These are phyloP conservation scores for Jackrogersella multiformis DNA, from an alignment of 495 filamentous ascomycete genomes.

Conservation along the genomic window DNA sequence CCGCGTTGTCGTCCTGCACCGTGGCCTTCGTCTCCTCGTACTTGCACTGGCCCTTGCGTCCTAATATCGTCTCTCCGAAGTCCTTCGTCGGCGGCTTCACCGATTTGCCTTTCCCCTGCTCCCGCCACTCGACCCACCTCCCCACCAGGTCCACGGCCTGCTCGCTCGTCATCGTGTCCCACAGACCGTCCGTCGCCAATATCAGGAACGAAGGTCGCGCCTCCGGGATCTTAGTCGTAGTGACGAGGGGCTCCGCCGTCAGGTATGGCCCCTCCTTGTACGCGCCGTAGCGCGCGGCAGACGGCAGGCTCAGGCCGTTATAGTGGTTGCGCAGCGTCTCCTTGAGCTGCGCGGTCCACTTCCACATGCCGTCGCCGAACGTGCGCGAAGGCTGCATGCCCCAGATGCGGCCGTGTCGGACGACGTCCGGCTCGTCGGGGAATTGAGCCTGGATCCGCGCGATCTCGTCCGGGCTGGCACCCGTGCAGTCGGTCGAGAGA, in stretches of 20 bases:
- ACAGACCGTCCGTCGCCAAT: slow-evolving; percentile 71
- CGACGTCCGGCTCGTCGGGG: slow-evolving; percentile 64
- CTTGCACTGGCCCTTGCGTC: slow-evolving; percentile 34
- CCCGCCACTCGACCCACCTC: slow-evolving; percentile 60
- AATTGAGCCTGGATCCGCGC: slow-evolving; percentile 62
- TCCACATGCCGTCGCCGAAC: slow-evolving; percentile 72
- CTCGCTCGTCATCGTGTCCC: slow-evolving; percentile 67
- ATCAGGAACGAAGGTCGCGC: slow-evolving; percentile 64
- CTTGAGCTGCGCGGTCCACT: slow-evolving; percentile 64
- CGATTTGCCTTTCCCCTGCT: slow-evolving; percentile 21
- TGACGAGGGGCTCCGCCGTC: slow-evolving; percentile 71
- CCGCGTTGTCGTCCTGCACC: slow-evolving; percentile 68
- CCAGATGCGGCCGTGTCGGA: slow-evolving; percentile 65
- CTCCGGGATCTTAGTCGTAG: slow-evolving; percentile 60
- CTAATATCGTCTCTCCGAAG: slow-evolving; percentile 36
- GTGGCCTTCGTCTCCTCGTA: slow-evolving; percentile 41
- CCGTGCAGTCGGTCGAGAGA: slow-evolving; percentile 69
- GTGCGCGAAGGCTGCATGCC: slow-evolving; percentile 66
- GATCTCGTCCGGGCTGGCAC: slow-evolving; percentile 61
- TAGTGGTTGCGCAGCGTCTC: slow-evolving; percentile 55
- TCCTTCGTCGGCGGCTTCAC: slow-evolving; percentile 16
- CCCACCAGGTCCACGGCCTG: slow-evolving; percentile 68
- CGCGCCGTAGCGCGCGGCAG: slow-evolving; percentile 48
- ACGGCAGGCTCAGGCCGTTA: slow-evolving; percentile 52
- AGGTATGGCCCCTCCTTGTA: slow-evolving; percentile 69